These are phyloP conservation scores for Sporothrix pallida DNA, from an alignment of 2,329 filamentous ascomycete species.

Conservation along the genomic window DNA sequence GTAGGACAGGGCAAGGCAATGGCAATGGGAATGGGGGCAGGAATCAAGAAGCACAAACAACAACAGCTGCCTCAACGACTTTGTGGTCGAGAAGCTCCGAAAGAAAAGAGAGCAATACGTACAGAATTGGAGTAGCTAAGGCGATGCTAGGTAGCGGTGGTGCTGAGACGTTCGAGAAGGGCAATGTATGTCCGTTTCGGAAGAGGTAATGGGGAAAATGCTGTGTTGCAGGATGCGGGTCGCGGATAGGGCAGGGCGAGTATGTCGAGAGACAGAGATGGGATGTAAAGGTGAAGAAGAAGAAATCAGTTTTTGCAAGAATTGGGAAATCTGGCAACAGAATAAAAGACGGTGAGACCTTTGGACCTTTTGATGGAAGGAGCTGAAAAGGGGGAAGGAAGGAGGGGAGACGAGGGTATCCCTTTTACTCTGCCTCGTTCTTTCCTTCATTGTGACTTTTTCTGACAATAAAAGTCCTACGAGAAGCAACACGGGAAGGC, in stretches of 20 bases:
- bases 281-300: not conserved
- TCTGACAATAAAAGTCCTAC: slow-evolving; percentile 26
- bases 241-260: not conserved
- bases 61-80: not conserved
- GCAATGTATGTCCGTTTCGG: slow-evolving; percentile 27
- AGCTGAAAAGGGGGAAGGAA: slow-evolving; percentile 6
- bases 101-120: not conserved
- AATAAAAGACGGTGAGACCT: slow-evolving; percentile 26
- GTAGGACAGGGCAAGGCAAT: not conserved
- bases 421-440: slow-evolving; percentile 10
- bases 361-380: not conserved
- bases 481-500: slow-evolving; percentile 24
- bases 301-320: not conserved
- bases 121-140: slow-evolving; percentile 4
- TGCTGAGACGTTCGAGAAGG: slow-evolving; percentile 17
- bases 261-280: not conserved
- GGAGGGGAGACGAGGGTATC: slow-evolving; percentile 20
- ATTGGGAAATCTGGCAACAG: not conserved
- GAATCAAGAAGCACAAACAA: too few relatives aligned
- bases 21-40: not conserved
- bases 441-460: not conserved
- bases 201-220: slow-evolving; percentile 18
- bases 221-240: slow-evolving; percentile 2
- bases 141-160: slow-evolving; percentile 9
- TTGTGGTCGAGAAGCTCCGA: not conserved